Evolutionary conservation across 495 filamentous ascomycete species (phyloP), one percentile per base, ranked within the genome.

Genomic region (Penicillium atrosanguineum): DNA sequence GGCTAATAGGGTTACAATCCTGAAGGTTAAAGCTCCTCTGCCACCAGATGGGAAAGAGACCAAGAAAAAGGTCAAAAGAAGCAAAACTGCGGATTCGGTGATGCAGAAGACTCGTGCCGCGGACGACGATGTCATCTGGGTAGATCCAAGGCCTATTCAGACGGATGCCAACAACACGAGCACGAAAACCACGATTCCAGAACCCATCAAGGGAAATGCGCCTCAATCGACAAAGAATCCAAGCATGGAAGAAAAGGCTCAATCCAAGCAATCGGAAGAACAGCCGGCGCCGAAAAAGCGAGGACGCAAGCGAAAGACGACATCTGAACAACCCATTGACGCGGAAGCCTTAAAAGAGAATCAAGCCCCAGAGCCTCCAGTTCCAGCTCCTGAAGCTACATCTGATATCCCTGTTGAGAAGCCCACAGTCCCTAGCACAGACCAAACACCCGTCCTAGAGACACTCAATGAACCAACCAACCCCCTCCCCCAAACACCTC

Each of bases 241-340:
- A 1, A 29, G 9, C 37, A 40, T 1, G 15, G 16, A 40, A 39
- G 37, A 39, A 12, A 19, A 39, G 1, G 4, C 45, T 44, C 4
- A 31, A 31, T 6, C 28, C 28, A 31, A 31, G 7, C 46, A 40
- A 15, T n/a, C 38, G 4, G 49, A 44, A 12, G 54, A 56, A 38
- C 14, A 41, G 3, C 55, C 65, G 18, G 58, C 55, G 0, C 68
- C 72, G 21, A 76, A 73, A 47, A 79, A 77, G 59, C 73, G 74
- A 48, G 74, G 76, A 11, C 72, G 76, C 29, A 77, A 77, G 55
- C 70, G 69, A 39, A 79, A 76, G 64, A 67, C 65, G 48, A 57
- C 67, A 7, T 14, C 52, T 6, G 70, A 71, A 19, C 54, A 67
- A 46, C 39, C 19, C 9, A 20, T 16, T 7, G 36, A 21, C 7